Evolutionary conservation across 2,329 filamentous ascomycete genomes (phyloP).

Genomic region (Claviceps citrina): DNA sequence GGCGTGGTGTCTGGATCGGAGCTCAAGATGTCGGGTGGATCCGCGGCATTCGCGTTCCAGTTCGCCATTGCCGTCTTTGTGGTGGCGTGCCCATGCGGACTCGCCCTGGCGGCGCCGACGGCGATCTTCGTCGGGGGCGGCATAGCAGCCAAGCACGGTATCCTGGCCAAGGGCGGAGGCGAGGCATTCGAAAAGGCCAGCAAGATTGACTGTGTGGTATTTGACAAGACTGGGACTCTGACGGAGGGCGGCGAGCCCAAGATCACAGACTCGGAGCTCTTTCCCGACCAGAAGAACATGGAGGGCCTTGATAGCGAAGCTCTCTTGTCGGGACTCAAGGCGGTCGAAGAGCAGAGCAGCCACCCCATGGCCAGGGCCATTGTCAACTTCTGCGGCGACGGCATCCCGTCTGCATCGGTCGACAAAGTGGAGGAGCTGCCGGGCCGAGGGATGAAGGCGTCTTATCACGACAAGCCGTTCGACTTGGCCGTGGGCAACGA

Average conservation of each 20-base stretch:
- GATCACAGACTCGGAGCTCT: slow-evolving; percentile 41
- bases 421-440: slow-evolving; percentile 47
- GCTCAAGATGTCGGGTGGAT: slow-evolving; percentile 43
- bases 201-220: slow-evolving; percentile 61
- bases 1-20: slow-evolving; percentile 42
- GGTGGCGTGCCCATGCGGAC: slow-evolving; percentile 70
- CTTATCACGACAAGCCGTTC: slow-evolving; percentile 24
- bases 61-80: slow-evolving; percentile 81
- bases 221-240: slow-evolving; percentile 79
- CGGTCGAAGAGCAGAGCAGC: slow-evolving; percentile 54
- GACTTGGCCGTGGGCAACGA: slow-evolving; percentile 60
- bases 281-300: slow-evolving; percentile 15
- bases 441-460: slow-evolving; percentile 54
- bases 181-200: slow-evolving; percentile 78
- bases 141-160: slow-evolving; percentile 62
- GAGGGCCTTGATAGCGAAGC: slow-evolving; percentile 12
- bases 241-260: slow-evolving; percentile 58
- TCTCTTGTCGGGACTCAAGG: slow-evolving; percentile 39
- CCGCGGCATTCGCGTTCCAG: slow-evolving; percentile 59
- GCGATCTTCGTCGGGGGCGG: slow-evolving; percentile 73
- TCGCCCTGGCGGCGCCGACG: slow-evolving; percentile 73
- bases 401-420: slow-evolving; percentile 19
- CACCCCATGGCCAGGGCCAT: slow-evolving; percentile 63
- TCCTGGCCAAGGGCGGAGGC: slow-evolving; percentile 70
- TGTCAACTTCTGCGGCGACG: slow-evolving; percentile 40